A percentile compares a stretch with the other conserved stretches of the same genome.
Evolutionary conservation across 2,329 filamentous ascomycete genomes (phyloP).

Genomic region (Aureobasidium vineae): DNA sequence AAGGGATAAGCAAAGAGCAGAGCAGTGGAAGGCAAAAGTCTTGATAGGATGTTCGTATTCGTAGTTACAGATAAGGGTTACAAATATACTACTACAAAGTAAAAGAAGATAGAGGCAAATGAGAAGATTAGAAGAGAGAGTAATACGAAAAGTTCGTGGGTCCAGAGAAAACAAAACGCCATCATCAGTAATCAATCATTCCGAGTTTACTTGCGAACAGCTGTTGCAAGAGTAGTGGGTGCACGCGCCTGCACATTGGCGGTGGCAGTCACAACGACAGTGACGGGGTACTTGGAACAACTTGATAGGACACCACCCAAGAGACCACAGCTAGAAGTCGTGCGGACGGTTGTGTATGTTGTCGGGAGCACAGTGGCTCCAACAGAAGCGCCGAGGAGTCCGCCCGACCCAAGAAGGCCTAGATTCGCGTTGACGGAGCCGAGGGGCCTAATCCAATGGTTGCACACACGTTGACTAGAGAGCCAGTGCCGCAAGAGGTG

Average conservation of each 20-base stretch:
- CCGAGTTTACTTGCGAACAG: constrained; percentile 4
- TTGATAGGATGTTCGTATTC: background rate
- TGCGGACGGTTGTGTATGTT: no score
- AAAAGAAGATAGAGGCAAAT: background rate
- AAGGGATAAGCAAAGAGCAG: constrained; percentile 30
- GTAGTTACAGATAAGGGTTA: background rate
- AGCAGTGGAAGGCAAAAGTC: background rate
- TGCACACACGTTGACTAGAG: no score
- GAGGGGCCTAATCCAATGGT: no score
- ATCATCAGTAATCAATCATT: background rate
- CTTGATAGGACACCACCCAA: no score
- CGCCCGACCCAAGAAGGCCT: no score
- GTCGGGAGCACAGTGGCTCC: no score
- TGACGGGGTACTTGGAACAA: no score
- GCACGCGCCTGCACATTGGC: background rate
- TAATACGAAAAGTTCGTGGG: background rate
- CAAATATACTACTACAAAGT: background rate
- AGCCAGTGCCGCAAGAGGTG: no score
- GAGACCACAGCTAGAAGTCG: no score
- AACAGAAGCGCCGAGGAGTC: no score
- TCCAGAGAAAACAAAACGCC: background rate
- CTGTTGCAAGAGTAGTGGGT: constrained; percentile 8
- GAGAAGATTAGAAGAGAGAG: background rate
- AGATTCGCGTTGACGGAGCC: no score
- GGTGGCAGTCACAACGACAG: no score